Conservation (phyloP, 2,329 filamentous ascomycete genomes). For the Cladophialophora carrionii region DNA sequence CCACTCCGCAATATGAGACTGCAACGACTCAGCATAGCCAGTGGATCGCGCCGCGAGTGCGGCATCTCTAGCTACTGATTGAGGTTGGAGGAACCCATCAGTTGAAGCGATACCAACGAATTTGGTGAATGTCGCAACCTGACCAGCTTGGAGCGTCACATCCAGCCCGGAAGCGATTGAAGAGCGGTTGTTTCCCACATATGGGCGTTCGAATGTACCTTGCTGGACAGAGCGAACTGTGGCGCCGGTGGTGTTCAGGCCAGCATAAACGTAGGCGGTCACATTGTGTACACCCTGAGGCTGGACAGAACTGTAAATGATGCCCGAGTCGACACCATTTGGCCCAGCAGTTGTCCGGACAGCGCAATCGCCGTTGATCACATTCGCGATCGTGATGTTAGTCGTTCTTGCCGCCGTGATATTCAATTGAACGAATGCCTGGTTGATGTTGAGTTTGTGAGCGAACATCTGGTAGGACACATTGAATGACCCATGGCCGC, state of each 20-base stretch:
- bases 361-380: slow-evolving; percentile 70
- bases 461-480: slow-evolving; percentile 69
- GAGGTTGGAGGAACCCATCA: slow-evolving; percentile 66
- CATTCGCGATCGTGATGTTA: slow-evolving; percentile 65
- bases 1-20: slow-evolving; percentile 66
- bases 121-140: slow-evolving; percentile 63
- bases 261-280: slow-evolving; percentile 62
- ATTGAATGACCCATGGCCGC: slow-evolving; percentile 54
- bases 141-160: slow-evolving; percentile 57
- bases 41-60: slow-evolving; percentile 54
- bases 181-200: slow-evolving; percentile 61
- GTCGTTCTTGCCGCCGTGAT: slow-evolving; percentile 59
- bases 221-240: slow-evolving; percentile 48
- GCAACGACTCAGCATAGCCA: slow-evolving; percentile 61
- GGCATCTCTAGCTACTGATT: slow-evolving; percentile 59
- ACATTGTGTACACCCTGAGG: slow-evolving; percentile 65
- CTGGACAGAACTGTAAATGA: slow-evolving; percentile 68
- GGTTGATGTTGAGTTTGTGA: slow-evolving; percentile 65
- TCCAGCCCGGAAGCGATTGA: slow-evolving; percentile 66
- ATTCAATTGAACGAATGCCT: slow-evolving; percentile 63
- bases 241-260: slow-evolving; percentile 49
- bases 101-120: slow-evolving; percentile 70
- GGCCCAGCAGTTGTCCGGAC: slow-evolving; percentile 63
- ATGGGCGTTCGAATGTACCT: slow-evolving; percentile 47
- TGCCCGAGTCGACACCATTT: slow-evolving; percentile 59